phyloP scores from a whole-genome alignment of 495 filamentous ascomycete species.

The Chaetomium cochliodes region DNA sequence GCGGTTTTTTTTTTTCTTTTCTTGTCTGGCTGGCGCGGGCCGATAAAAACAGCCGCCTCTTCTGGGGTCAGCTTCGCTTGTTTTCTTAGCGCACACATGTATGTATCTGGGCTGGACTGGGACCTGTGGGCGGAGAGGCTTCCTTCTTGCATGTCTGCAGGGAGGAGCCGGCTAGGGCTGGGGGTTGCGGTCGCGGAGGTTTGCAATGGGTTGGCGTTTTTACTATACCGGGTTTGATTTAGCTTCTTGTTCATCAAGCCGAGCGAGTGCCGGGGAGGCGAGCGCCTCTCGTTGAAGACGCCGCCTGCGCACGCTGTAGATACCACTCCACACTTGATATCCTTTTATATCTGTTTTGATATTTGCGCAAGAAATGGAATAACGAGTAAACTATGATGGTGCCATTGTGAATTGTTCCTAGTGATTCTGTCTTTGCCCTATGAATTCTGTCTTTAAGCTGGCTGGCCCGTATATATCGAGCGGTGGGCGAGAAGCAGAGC shows the following conservation, averaged over 20 bases:
- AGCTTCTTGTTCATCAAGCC: background rate
- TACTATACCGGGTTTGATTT: constrained; percentile 3
- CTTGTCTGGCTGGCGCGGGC: constrained; percentile 18
- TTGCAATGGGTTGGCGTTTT: constrained; percentile 10
- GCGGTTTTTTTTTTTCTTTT: background rate
- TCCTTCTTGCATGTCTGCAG: background rate
- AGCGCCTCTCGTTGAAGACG: background rate
- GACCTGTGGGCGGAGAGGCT: background rate
- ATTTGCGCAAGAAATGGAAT: background rate
- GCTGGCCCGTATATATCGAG: too few species aligned
- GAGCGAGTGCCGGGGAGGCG: background rate
- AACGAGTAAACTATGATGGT: too few species aligned
- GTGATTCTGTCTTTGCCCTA: too few species aligned
- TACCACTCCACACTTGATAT: constrained; percentile 2
- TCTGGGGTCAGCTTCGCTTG: constrained; percentile 2
- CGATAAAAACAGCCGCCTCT: constrained; percentile 14
- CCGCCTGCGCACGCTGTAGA: background rate
- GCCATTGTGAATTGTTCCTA: too few species aligned
- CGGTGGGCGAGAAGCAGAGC: too few species aligned
- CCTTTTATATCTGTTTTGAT: background rate
- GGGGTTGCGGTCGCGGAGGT: background rate
- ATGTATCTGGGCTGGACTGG: constrained; percentile 10
- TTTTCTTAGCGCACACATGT: constrained; percentile 1
- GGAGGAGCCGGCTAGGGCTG: background rate
- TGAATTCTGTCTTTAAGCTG: too few species aligned